A percentile compares a stretch with the other conserved stretches of the same genome.
These are phyloP conservation scores for Mycena albidolilacea DNA, from an alignment of 768 basidiomycete genomes.

Conservation along the genomic window DNA sequence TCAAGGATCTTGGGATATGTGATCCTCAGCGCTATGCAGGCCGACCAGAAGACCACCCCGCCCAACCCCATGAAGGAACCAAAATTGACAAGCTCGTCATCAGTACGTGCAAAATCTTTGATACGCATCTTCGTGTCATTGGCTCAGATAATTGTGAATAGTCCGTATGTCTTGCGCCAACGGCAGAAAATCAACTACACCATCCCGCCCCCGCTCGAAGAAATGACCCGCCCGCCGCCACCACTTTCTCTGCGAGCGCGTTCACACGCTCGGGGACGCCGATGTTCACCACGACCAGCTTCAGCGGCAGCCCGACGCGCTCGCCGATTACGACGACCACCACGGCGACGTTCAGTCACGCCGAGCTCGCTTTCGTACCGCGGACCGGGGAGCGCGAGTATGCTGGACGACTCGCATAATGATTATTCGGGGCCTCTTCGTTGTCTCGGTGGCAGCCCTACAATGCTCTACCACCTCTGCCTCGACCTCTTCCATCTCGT, in stretches of 20 bases:
- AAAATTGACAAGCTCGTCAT: too few species aligned
- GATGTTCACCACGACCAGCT: background rate
- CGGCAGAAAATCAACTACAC: constrained; percentile 83
- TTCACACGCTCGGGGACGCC: constrained; percentile 16
- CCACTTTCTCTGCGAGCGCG: too few species aligned
- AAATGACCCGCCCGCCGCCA: constrained; percentile 66
- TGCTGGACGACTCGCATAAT: constrained; percentile 36
- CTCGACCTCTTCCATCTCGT: too few species aligned
- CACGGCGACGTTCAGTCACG: constrained; percentile 38
- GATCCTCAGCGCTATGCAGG: too few species aligned
- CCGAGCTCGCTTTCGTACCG: constrained; percentile 36
- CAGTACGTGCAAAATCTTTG: too few species aligned
- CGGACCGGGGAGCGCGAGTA: constrained; percentile 35
- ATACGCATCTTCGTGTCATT: too few species aligned
- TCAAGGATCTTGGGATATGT: too few species aligned
- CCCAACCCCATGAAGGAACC: too few species aligned
- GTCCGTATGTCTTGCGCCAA: constrained; percentile 77
- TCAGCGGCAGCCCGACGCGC: constrained; percentile 11
- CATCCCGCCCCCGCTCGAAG: constrained; percentile 86
- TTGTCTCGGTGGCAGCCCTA: too few species aligned
- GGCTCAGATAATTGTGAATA: too few species aligned
- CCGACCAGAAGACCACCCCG: too few species aligned
- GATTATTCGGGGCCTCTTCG: constrained; percentile 49
- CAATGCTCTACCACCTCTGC: too few species aligned
- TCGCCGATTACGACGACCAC: constrained; percentile 34